Conservation (phyloP, 2,329 filamentous ascomycete species). For the Drechslerella coelobrocha region DNA sequence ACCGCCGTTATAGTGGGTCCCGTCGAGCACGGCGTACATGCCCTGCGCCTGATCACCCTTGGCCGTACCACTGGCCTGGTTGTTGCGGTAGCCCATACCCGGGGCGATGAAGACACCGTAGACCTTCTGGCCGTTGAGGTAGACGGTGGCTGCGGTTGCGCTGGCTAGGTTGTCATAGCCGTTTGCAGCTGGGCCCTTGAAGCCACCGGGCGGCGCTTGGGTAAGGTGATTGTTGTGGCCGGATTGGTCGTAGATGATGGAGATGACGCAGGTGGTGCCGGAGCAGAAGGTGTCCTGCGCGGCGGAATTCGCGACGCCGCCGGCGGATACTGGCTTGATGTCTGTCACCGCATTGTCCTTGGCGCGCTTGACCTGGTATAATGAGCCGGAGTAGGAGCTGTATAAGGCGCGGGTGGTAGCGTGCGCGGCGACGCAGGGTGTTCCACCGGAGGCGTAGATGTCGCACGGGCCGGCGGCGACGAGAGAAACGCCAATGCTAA, state of each 20-base stretch:
- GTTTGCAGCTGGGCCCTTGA: constrained; percentile 64
- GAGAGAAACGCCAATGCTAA: constrained; percentile 59
- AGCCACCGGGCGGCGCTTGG: constrained; percentile 67
- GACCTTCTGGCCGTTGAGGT: constrained; percentile 67
- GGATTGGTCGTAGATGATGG: constrained; percentile 71
- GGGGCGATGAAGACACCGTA: constrained; percentile 71
- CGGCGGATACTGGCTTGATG: constrained; percentile 65
- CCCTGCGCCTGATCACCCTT: constrained; percentile 66
- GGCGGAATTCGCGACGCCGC: constrained; percentile 69
- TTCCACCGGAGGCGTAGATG: constrained; percentile 66
- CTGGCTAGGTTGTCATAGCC: constrained; percentile 69
- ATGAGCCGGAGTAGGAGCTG: constrained; percentile 62
- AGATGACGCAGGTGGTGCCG: constrained; percentile 69
- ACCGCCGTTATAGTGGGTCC: constrained; percentile 66
- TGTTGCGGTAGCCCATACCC: constrained; percentile 70
- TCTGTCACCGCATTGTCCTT: constrained; percentile 61
- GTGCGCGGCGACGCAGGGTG: constrained; percentile 70
- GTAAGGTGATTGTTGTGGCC: constrained; percentile 69
- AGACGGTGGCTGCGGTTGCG: constrained; percentile 68
- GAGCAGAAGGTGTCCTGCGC: constrained; percentile 69
- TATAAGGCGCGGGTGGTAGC: constrained; percentile 71
- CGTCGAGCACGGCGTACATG: constrained; percentile 69
- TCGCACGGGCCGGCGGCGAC: constrained; percentile 68
- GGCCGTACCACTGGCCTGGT: constrained; percentile 64
- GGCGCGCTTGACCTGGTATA: constrained; percentile 68